Evolutionary conservation across 2,329 filamentous ascomycete genomes (phyloP), one percentile per base, ranked within the genome.

Genomic region (Pseudogymnoascus sp.): DNA sequence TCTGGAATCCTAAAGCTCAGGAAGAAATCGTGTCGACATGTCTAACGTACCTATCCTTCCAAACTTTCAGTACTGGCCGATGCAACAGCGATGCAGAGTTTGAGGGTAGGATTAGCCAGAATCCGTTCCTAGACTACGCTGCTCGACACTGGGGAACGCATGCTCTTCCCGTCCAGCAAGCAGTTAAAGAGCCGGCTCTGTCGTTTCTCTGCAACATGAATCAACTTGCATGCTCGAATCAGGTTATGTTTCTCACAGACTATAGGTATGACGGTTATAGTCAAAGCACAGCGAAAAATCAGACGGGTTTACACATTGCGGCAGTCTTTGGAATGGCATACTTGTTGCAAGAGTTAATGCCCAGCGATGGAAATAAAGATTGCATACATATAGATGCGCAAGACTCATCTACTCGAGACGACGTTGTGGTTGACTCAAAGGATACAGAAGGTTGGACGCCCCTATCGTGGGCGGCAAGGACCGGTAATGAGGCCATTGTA

Each of bases 241-340:
- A 62, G 5, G 23, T n/a, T n/a, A 28, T n/a, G 12, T 12, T 21
- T 12, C 0, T 11, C 37, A 2, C n/a, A 7, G 1, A 25, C 1
- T 5, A 18, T 18, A 21, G 8, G 1, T 10, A 16, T 50, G 1
- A 1, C 5, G 46, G 3, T 0, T 61, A 61, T 23, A 62, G 61
- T 28, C 46, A 62, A 59, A 0, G 5, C 0, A 18, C 2, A 6
- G 53, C 62, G 28, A 62, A 23, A 23, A 4, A 53, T n/a, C 38
- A 42, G 18, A 66, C 62, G 21, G 65, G 65, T 31, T 8, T 68
- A 21, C 67, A 70, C 46, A 11, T 70, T n/a, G 56, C 65, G 14
- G 68, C 66, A 62, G 50, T 23, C n/a, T 68, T 69, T 53, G 66
- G 66, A 40, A 8, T 64, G 14, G 2, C 7, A 25, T 42, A 62